Percentiles rank a stretch among this genome's conserved stretches.
These are phyloP conservation scores for Eurotiales sp. DNA, from an alignment of 2,329 filamentous ascomycete species.

Conservation along the genomic window DNA sequence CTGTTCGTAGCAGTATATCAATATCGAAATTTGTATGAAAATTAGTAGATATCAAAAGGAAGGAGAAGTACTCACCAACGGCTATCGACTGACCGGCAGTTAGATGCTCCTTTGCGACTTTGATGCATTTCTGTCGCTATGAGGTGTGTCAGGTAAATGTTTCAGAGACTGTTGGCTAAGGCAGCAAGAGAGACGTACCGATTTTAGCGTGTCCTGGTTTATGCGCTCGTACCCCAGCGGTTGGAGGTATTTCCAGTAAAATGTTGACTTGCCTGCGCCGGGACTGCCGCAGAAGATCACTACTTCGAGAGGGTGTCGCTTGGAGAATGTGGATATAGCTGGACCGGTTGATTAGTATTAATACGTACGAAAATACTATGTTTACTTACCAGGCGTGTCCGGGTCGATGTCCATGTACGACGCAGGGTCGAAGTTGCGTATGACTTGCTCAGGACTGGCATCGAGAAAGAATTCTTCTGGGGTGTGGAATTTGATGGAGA, in stretches of 20 bases:
- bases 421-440: conserved; percentile 67
- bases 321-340: conserved; percentile 45
- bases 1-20: conserved; percentile 44
- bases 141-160: too few species aligned
- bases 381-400: conserved; percentile 31
- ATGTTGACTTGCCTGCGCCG: conserved; percentile 86
- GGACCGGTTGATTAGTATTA: background rate
- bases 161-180: background rate
- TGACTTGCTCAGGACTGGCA: conserved; percentile 62
- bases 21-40: background rate
- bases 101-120: conserved; percentile 65
- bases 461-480: conserved; percentile 89
- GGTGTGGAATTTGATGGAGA: conserved; percentile 75
- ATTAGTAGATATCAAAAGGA: background rate
- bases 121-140: conserved; percentile 65
- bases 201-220: conserved; percentile 87
- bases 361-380: background rate
- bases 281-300: conserved; percentile 86
- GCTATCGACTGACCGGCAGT: conserved; percentile 65
- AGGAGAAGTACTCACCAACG: conserved; percentile 65
- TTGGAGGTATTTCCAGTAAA: conserved; percentile 74
- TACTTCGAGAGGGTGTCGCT: conserved; percentile 65
- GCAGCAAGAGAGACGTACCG: conserved; percentile 37
- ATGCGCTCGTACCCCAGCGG: conserved; percentile 77
- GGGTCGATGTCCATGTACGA: conserved; percentile 45